Percentiles rank a stretch among this genome's conserved stretches.
Evolutionary conservation across 345 rosid genomes (phyloP).

Genomic region (Gossypium turneri): DNA sequence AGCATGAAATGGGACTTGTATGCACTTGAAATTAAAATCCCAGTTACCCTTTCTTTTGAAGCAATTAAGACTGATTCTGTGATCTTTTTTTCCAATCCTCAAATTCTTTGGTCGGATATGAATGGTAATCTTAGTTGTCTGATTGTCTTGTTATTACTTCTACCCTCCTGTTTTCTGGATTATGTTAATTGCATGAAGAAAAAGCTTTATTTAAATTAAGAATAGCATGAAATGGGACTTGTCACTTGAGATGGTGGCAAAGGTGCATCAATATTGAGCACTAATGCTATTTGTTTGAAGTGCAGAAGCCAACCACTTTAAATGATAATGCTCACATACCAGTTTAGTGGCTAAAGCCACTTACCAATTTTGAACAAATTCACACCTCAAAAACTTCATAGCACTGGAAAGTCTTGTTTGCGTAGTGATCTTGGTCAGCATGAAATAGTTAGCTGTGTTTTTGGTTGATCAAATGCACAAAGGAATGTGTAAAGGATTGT

Average conservation of each 20-base stretch:
- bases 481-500: not conserved
- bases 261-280: not conserved
- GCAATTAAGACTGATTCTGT: too few relatives aligned
- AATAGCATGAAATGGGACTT: not conserved
- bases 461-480: not conserved
- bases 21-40: too few relatives aligned
- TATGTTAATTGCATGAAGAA: slow-evolving; percentile 1
- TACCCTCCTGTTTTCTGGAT: not conserved
- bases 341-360: not conserved
- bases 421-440: not conserved
- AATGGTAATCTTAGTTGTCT: not conserved
- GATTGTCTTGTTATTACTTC: not conserved
- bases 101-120: not conserved
- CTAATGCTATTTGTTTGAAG: not conserved
- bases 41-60: too few relatives aligned
- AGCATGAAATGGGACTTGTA: not conserved
- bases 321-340: not conserved
- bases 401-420: not conserved
- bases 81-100: too few relatives aligned
- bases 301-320: not conserved
- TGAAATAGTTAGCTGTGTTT: not conserved
- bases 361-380: not conserved
- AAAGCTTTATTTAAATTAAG: not conserved
- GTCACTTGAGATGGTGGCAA: not conserved
- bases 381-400: not conserved